Evolutionary conservation across 2,329 filamentous ascomycete genomes (phyloP).

Genomic region (Fusarium sacchari): DNA sequence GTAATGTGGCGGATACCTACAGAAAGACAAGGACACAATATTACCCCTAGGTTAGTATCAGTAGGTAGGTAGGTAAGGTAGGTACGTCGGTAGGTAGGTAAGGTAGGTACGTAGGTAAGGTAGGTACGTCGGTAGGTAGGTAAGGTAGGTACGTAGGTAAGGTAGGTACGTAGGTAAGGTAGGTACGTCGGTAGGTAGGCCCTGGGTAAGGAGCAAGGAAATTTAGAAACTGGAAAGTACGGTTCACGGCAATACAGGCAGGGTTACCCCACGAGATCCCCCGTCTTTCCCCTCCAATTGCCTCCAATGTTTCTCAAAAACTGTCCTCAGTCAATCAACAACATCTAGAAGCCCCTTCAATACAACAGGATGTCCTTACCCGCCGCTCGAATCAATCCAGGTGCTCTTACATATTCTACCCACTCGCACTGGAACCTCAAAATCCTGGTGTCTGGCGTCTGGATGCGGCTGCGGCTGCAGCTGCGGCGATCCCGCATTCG

Average conservation of each 20-base stretch:
- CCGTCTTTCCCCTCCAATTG: slow-evolving; percentile 19
- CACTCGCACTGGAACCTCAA: neutral
- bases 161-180: no score
- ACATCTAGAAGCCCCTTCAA: neutral
- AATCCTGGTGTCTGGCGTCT: neutral
- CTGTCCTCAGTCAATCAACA: neutral
- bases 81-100: no score
- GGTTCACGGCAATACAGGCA: slow-evolving; percentile 6
- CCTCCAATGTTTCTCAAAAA: neutral
- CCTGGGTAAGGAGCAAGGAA: neutral
- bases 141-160: no score
- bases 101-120: no score
- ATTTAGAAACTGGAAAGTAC: neutral
- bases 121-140: no score
- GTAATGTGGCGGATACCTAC: no score
- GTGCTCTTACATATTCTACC: neutral
- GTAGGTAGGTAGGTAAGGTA: no score
- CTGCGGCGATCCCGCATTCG: slow-evolving; percentile 3
- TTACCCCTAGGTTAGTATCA: no score
- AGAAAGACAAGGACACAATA: neutral
- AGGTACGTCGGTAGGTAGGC: no score
- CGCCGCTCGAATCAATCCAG: neutral
- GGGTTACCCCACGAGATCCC: slow-evolving; percentile 33
- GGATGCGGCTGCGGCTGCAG: neutral
- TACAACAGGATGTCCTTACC: neutral